A percentile compares a stretch with the other conserved stretches of the same genome.
phyloP scores from a whole-genome alignment of 768 basidiomycete genomes.

The Thelephora ganbajun region DNA sequence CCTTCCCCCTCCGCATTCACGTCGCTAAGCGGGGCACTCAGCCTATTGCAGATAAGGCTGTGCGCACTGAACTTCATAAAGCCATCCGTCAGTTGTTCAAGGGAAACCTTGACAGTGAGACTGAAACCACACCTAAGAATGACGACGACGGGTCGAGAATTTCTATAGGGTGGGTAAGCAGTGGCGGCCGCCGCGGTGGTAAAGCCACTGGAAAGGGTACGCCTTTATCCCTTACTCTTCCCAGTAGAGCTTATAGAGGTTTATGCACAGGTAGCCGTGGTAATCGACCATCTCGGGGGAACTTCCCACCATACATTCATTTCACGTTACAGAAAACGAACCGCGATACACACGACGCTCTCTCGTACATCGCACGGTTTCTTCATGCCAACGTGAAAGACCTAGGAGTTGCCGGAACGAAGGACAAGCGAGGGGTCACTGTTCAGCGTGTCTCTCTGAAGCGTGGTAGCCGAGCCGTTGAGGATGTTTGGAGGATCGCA shows the following conservation, averaged over 20 bases:
- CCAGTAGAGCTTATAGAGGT: too few relatives aligned
- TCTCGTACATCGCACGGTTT: constrained; percentile 63
- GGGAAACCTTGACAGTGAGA: constrained; percentile 77
- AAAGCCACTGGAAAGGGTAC: constrained; percentile 21
- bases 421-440: constrained; percentile 96
- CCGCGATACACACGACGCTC: constrained; percentile 91
- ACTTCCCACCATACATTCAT: constrained; percentile 81
- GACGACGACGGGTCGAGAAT: constrained; percentile 64
- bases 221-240: neutral
- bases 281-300: constrained; percentile 40
- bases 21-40: constrained; percentile 17
- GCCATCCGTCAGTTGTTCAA: constrained; percentile 65
- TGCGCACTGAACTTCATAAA: constrained; percentile 73
- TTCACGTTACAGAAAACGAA: constrained; percentile 97
- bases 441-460: constrained; percentile 80
- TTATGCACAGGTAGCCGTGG: constrained; percentile 14
- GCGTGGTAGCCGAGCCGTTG: constrained; percentile 62
- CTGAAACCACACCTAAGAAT: constrained; percentile 35
- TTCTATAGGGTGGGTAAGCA: constrained; percentile 62
- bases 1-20: constrained; percentile 1
- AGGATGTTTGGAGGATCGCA: constrained; percentile 72
- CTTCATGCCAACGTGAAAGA: constrained; percentile 72
- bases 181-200: constrained; percentile 33
- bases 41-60: constrained; percentile 75
- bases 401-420: constrained; percentile 86